phyloP scores from a whole-genome alignment of 805 yeast species.

The Lachancea cidri region DNA sequence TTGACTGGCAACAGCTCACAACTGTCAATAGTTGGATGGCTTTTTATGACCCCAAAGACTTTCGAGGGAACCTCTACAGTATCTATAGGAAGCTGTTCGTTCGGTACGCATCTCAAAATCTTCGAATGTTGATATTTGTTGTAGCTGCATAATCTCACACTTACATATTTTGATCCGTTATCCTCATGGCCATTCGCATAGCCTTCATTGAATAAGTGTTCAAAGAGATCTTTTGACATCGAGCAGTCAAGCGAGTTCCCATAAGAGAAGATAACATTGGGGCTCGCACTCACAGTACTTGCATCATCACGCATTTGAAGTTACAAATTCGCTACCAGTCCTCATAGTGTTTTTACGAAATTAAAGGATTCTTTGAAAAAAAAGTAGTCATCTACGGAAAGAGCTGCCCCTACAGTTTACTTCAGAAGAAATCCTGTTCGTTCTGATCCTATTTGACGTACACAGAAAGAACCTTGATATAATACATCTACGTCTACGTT shows the following conservation, averaged over 20 bases:
- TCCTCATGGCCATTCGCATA: neutral
- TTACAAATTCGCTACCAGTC: too few relatives aligned
- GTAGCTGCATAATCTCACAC: slow-evolving; percentile 2
- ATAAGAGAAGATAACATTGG: slow-evolving; percentile 3
- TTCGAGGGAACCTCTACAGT: slow-evolving; percentile 13
- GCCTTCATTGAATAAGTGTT: slow-evolving; percentile 1
- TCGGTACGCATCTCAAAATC: slow-evolving; percentile 8
- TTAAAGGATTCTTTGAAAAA: too few relatives aligned
- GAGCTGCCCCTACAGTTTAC: too few relatives aligned
- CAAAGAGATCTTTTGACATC: slow-evolving; percentile 6
- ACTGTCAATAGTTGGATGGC: slow-evolving; percentile 14
- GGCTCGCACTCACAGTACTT: neutral
- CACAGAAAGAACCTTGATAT: too few relatives aligned
- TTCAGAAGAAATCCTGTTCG: too few relatives aligned
- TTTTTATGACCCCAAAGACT: slow-evolving; percentile 7
- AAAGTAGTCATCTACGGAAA: too few relatives aligned
- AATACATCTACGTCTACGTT: too few relatives aligned
- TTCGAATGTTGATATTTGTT: neutral
- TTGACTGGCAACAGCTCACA: slow-evolving; percentile 13
- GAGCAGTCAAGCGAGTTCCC: neutral
- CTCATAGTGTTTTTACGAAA: too few relatives aligned
- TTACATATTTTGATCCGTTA: neutral
- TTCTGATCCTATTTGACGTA: too few relatives aligned
- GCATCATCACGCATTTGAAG: neutral
- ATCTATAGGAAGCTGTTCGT: slow-evolving; percentile 11